A percentile compares a stretch with the other conserved stretches of the same genome.
Conservation (phyloP, 768 basidiomycete genomes). For the Pluteus cervinus region DNA sequence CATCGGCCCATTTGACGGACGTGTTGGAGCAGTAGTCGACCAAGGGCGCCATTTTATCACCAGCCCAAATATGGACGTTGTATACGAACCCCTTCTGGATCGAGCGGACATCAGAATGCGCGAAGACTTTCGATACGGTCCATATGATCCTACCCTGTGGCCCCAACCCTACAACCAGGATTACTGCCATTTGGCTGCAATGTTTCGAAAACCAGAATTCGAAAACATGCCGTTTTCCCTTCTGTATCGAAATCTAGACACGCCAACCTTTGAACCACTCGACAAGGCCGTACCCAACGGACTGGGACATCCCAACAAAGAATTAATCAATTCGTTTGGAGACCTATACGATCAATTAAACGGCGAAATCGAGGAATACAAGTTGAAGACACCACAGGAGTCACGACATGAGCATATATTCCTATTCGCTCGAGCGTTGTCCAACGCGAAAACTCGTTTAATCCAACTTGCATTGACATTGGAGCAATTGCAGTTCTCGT, state of each 20-base stretch:
- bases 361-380: too few species aligned
- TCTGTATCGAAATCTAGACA: constrained; percentile 1
- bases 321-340: too few species aligned
- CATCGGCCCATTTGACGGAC: constrained; percentile 1
- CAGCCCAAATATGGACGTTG: neutral
- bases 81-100: neutral
- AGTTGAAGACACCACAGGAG: too few species aligned
- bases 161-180: constrained; percentile 1
- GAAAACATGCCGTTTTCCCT: neutral
- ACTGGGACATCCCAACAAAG: too few species aligned
- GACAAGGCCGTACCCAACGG: neutral
- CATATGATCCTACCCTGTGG: constrained; percentile 1
- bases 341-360: too few species aligned
- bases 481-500: too few species aligned
- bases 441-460: too few species aligned
- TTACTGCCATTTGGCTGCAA: constrained; percentile 2
- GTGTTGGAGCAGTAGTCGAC: neutral
- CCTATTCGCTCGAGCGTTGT: too few species aligned
- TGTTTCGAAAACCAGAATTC: neutral
- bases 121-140: constrained; percentile 1
- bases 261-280: neutral
- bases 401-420: too few species aligned
- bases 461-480: too few species aligned
- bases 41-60: constrained; percentile 1
- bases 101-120: neutral